Evolutionary conservation across 805 yeast species (phyloP), one percentile per base, ranked within the genome.

Genomic region (Starmerella etchellsii): DNA sequence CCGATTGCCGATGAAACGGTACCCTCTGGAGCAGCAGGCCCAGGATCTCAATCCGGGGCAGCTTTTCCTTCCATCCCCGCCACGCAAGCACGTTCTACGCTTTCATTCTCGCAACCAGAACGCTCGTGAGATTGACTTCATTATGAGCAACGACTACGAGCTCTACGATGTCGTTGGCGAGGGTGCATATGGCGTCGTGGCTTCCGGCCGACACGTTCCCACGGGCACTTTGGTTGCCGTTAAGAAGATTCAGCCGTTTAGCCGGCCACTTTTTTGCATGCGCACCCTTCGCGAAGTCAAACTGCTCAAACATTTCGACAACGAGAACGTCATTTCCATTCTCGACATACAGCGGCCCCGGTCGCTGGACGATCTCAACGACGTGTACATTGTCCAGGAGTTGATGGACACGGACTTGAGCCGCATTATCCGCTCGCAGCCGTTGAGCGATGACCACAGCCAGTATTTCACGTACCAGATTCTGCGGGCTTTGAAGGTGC

Each of bases 321-420:
- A 87, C 64, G 96, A 88, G 58, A 88, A 88, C 63, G 85, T 88
- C 56, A 82, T 88, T 41, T 74, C 87, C 38, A 78, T 88, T 14
- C 70, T 87, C 54, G 96, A 91, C 53, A 79, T 88, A 39, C 95
- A 87, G 60, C 70, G 79, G 50, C 97, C 97, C 1, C 68, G 71
- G 31, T 70, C 73, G 43, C 81, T 72, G 58, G 88, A 82, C 27
- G 62, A 72, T 36, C 84, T 88, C 59, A 73, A 75, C 47, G 96
- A 87, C 56, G 94, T 88, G 22, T 88, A 88, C 59, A 67, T 88
- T 34, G 81, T 61, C 29, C 64, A 61, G 52, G 98, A 88, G 62
- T 67, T 88, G 53, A 91, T 91, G 97, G 97, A 88, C 60, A 88
- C 97, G 62, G 98, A 91, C 61, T 79, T 91, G 84, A 95, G 88